Percentiles rank a stretch among this genome's conserved stretches.
Evolutionary conservation across 129 eudicot genomes (phyloP).

Genomic region (Tagetes erecta): DNA sequence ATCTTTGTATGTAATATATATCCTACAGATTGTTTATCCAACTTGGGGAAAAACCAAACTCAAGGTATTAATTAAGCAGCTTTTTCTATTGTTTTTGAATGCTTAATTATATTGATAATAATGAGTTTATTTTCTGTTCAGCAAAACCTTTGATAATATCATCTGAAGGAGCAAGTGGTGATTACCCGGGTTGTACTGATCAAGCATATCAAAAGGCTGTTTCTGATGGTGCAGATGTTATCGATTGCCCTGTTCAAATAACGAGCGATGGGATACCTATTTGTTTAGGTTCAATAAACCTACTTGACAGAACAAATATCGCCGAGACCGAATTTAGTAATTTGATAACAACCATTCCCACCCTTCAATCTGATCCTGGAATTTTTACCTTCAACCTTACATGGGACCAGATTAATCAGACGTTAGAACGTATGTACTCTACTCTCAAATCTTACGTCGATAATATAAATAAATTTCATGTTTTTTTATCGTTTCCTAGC

Average conservation of each 20-base stretch:
- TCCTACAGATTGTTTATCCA: no score
- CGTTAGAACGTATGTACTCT: constrained; percentile 55
- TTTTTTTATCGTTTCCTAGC: background rate
- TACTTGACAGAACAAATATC: constrained; percentile 57
- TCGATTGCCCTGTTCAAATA: constrained; percentile 92
- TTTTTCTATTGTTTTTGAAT: no score
- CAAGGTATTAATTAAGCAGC: no score
- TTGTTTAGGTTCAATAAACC: constrained; percentile 85
- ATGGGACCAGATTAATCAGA: constrained; percentile 59
- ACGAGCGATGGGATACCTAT: constrained; percentile 73
- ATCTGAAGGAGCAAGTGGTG: no score
- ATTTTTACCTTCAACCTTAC: constrained; percentile 67
- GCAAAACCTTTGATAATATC: no score
- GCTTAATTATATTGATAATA: no score
- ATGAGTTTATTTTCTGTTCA: no score
- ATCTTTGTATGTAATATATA: no score
- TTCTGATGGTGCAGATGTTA: no score
- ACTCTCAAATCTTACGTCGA: background rate
- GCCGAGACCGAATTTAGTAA: constrained; percentile 36
- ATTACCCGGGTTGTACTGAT: no score
- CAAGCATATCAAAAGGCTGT: no score
- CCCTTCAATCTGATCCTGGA: constrained; percentile 42
- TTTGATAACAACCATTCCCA: constrained; percentile 30
- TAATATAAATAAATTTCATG: background rate
- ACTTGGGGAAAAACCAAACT: no score